phyloP scores from a whole-genome alignment of 2,329 filamentous ascomycete species.

The Eutypella sp. region DNA sequence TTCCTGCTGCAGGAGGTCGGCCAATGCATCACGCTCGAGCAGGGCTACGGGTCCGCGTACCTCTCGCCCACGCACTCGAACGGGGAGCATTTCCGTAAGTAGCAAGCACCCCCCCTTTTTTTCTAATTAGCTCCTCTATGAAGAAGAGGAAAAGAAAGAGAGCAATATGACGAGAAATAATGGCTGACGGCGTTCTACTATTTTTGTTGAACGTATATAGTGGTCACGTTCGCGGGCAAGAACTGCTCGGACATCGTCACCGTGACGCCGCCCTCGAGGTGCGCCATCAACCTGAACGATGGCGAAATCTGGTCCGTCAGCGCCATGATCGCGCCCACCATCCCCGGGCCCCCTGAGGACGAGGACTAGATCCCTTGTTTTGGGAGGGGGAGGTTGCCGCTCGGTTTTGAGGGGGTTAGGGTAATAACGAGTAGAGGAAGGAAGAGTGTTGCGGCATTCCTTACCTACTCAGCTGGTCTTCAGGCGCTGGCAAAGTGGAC shows the following conservation, averaged over 20 bases:
- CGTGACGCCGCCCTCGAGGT: not conserved
- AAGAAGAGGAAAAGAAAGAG: not conserved
- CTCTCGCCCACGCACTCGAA: not conserved
- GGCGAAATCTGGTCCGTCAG: not conserved
- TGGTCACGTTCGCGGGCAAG: not conserved
- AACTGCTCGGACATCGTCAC: not conserved
- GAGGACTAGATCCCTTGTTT: not conserved
- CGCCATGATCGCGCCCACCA: not conserved
- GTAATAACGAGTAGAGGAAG: too few relatives aligned
- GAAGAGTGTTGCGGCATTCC: too few relatives aligned
- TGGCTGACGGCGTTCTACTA: not conserved
- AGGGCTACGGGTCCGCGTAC: not conserved
- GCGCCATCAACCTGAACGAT: not conserved
- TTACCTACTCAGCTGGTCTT: too few relatives aligned
- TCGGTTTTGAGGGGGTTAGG: too few relatives aligned
- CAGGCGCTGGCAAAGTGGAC: too few relatives aligned
- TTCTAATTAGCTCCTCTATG: not conserved
- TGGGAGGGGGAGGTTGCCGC: too few relatives aligned
- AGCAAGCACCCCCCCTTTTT: not conserved
- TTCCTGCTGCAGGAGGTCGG: not conserved
- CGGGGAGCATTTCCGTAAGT: not conserved
- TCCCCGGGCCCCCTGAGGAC: not conserved
- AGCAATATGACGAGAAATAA: not conserved
- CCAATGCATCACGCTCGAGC: not conserved
- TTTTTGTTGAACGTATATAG: not conserved